Base-by-base conservation (phyloP, 805 yeast genomes). In the Pichia phayaonensis region DNA sequence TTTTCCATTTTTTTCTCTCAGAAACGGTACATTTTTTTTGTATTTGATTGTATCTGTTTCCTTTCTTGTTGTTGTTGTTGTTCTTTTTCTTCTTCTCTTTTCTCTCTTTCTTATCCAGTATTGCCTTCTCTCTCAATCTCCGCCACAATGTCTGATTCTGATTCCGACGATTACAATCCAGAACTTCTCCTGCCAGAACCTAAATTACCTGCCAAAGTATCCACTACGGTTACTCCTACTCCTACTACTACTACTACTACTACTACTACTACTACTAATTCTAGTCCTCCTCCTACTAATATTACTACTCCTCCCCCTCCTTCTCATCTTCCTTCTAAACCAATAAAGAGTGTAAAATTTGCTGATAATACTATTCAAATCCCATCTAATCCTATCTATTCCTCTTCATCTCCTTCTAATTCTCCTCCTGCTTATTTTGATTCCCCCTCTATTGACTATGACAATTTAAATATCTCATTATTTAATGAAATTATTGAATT, bases 401-500 rank as follows among this genome's bases (percentile, higher is more conserved):
- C 20, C 13, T 8, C 29, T 15, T 6, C 23, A 4, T 29, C 44
- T 18, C 41, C 41, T 23, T 15, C 41, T 10, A 15, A n/a, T 34
- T 23, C 45, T 8, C 23, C 45, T n/a, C 20, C 21, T 15, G 3
- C 23, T 8, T 4, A 6, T 16, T 8, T 8, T 34, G 13, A 34
- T 4, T n/a, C 34, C 16, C 34, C n/a, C 7, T 29, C 38, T 34
- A 34, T 34, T 34, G 38, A 34, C 8, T 26, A 23, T 27, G 24
- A 42, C 18, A 39, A 39, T 42, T 62, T 66, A 8, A 66, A 69
- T 44, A 69, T 76, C 29, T 53, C 62, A 11, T 47, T 63, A 11
- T 69, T 69, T 58, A 69, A 67, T 46, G 61, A 63, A 18, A 57
- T 69, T 18, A 60, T 68, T 29, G 54, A 60, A 39, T 65, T 56